Evolutionary conservation across 768 basidiomycete genomes (phyloP), one percentile per base, ranked within the genome.

Genomic region (Boletus sp.): DNA sequence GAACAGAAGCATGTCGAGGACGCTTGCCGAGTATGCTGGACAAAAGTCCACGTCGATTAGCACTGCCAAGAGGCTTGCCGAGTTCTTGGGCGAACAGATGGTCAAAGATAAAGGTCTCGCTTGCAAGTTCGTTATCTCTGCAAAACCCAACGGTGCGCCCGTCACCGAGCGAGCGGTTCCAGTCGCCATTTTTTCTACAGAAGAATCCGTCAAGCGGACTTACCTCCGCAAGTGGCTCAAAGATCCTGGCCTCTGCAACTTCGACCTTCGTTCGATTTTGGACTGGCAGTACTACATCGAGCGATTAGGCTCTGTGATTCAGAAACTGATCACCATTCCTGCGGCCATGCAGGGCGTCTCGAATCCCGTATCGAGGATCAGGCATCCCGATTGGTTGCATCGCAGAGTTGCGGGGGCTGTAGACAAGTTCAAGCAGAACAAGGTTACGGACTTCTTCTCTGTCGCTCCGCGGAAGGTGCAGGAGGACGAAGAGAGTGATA

Each of bases 281-380:
- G 97, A 99, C 70, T 99, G 97, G 97, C 83, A 86, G 33, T 99
- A 99, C 73, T 99, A 98, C 76, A 95, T 98, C 65, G 97, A 98
- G 67, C 89, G 97, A 17, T 74, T 99, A 24, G 97, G 97, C 6
- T 97, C 94, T 2, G 97, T 98, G 63, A 94, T 99, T 56, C 97
- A 99, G 74, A 99, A 99, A 66, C 78, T 99, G 54, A 98, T 99
- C 74, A 99, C 97, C 2, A 99, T 99, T 64, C 97, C 97, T 8
- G 97, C 97, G 7, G 97, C 97, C 1, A 90, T 98, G 83, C 97
- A 99, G 70, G 96, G 96, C 64, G 90, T 99, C 48, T 73, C 92
- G 5, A 99, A 99, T 68, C 97, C 97, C 5, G 97, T 98, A 5
- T 92, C 96, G 10, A 87, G 97, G 30, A 88, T 98, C 59, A 87